phyloP scores from a whole-genome alignment of 768 basidiomycete species.

The Postia placenta region DNA sequence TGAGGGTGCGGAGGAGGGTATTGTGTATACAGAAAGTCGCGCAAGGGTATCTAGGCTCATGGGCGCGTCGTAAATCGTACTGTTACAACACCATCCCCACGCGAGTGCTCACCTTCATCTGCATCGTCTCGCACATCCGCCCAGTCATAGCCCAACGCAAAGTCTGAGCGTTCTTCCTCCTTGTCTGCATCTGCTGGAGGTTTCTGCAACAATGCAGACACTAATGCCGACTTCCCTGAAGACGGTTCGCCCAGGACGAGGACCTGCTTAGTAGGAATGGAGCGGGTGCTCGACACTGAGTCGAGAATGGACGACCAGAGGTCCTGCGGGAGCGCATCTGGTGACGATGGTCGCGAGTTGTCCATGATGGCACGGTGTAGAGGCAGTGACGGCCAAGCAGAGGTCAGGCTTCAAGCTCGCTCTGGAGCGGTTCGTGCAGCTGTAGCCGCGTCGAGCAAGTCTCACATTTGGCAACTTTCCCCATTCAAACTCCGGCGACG shows the following conservation, averaged over 20 bases:
- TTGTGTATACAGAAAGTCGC: constrained; percentile 85
- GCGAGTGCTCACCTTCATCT: constrained; percentile 70
- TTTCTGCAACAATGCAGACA: constrained; percentile 67
- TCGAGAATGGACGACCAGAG: constrained; percentile 93
- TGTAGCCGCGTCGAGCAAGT: not conserved
- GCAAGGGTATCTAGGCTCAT: constrained; percentile 69
- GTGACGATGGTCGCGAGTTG: constrained; percentile 56
- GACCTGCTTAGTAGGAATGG: constrained; percentile 83
- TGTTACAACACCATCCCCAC: not conserved
- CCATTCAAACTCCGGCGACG: constrained; percentile 15
- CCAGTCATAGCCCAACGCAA: constrained; percentile 91
- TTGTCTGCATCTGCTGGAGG: constrained; percentile 46
- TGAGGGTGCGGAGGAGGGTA: constrained; percentile 70
- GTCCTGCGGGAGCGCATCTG: constrained; percentile 70
- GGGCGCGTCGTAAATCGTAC: constrained; percentile 7
- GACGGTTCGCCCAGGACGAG: constrained; percentile 76
- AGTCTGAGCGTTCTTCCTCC: constrained; percentile 59
- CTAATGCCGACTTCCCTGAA: constrained; percentile 73
- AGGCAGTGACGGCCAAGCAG: not conserved
- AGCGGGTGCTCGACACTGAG: constrained; percentile 74
- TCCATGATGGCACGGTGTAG: constrained; percentile 23
- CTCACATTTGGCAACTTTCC: not conserved
- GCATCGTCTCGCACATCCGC: constrained; percentile 87
- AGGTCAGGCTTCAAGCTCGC: not conserved
- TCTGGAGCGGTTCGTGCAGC: too few relatives aligned